phyloP scores from a whole-genome alignment of 257 asterid genomes.

The Datura wrightii region DNA sequence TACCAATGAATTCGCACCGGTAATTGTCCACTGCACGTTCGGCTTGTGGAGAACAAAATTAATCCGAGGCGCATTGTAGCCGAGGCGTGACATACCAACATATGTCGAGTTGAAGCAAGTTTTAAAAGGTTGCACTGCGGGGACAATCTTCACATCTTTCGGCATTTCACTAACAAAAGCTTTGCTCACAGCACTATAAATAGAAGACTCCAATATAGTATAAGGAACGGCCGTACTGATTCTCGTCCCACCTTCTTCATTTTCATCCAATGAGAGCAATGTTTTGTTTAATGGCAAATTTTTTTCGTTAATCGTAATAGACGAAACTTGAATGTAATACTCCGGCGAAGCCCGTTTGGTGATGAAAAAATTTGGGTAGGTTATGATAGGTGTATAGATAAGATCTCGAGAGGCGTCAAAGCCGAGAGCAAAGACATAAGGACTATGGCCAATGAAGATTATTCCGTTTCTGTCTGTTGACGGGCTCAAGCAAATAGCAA shows the following conservation, averaged over 20 bases:
- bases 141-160: background rate
- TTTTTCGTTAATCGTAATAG: background rate
- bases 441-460: slow-evolving; percentile 28
- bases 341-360: background rate
- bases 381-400: slow-evolving; percentile 18
- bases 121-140: background rate
- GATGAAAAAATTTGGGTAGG: background rate
- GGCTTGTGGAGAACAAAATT: background rate
- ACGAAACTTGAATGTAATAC: slow-evolving; percentile 3
- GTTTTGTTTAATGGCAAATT: background rate
- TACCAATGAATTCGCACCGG: slow-evolving; percentile 50
- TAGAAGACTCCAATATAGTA: slow-evolving; percentile 13
- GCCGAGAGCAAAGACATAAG: slow-evolving; percentile 23
- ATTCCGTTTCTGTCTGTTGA: slow-evolving; percentile 10
- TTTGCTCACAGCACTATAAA: background rate
- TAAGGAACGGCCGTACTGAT: slow-evolving; percentile 13
- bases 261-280: background rate
- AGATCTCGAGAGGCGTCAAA: slow-evolving; percentile 21
- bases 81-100: background rate
- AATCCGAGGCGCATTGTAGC: background rate
- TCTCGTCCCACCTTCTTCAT: background rate
- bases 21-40: slow-evolving; percentile 37
- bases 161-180: background rate
- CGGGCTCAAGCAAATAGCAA: slow-evolving; percentile 26
- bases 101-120: background rate